Base-by-base conservation (phyloP, 306 rosid genomes). In the Crotalaria pallida region DNA sequence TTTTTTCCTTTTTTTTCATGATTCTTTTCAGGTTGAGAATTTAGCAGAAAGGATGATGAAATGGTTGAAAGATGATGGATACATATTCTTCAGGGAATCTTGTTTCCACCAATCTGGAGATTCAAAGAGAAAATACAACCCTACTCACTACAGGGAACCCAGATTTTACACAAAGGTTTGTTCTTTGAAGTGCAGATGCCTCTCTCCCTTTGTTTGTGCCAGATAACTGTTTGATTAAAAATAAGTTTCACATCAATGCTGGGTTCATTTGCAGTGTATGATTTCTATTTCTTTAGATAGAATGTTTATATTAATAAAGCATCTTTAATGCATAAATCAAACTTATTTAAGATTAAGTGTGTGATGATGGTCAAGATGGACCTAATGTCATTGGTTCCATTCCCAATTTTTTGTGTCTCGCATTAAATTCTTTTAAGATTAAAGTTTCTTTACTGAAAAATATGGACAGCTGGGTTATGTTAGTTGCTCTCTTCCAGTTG, bases 81-180 rank as follows among this genome's bases (percentile, higher is more conserved):
- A 74, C 65, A 81, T 94, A 77, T 94, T 91, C 83, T 94, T 94
- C 48, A 80, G 99, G 71, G 99, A 94, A 70, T 94, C 99, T 73
- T 94, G 97, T 80, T 94, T 88, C 80, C 99, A 94, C 69, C 99
- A 87, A 83, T 94, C 99, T 27, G 99, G 99, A 58, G 99, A 94
- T 73, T 87, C 91, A 0, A 91, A 94, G 85, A 79, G 99, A 71
- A 87, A 91, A 64, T 83, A 82, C 81, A 94, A 94, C 82, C 99
- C 97, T 45, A 94, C 97, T 77, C 99, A 94, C 82, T 94, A 94
- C 74, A 82, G 99, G 79, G 92, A 91, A 63, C 99, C 99, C 48
- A 82, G 97, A 65, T 91, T 81, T 77, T 94, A 94, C 81, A 90
- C 96, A 21, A 94, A 84, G 97, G 98, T 90, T 80, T 82, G 77